phyloP scores from a whole-genome alignment of 1,139 yeast species.

The Magnusiomyces paraingens region DNA sequence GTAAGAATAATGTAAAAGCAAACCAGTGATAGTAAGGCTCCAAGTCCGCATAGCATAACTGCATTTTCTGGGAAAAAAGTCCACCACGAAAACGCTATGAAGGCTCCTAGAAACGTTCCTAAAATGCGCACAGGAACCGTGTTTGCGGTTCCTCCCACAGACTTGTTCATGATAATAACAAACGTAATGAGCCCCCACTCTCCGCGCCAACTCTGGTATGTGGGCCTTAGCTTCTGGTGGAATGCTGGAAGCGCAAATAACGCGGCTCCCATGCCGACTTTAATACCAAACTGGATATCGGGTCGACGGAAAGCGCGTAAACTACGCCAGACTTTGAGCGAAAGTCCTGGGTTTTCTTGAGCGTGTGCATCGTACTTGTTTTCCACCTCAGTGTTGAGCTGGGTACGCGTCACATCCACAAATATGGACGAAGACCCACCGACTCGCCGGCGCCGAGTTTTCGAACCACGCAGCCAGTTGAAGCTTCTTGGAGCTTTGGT shows the following conservation, averaged over 20 bases:
- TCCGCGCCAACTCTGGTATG: slow-evolving; percentile 62
- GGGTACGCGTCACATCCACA: slow-evolving; percentile 2
- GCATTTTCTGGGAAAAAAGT: slow-evolving; percentile 50
- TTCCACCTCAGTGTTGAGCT: background rate
- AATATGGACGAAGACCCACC: background rate
- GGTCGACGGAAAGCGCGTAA: slow-evolving; percentile 44
- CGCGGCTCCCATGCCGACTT: slow-evolving; percentile 76
- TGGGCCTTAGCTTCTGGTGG: slow-evolving; percentile 46
- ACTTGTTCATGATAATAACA: slow-evolving; percentile 78
- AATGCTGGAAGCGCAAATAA: slow-evolving; percentile 64
- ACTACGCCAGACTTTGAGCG: slow-evolving; percentile 39
- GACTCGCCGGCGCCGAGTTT: too few species aligned
- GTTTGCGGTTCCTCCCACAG: slow-evolving; percentile 81
- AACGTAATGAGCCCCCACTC: slow-evolving; percentile 83
- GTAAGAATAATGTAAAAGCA: slow-evolving; percentile 64
- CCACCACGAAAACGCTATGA: slow-evolving; percentile 57
- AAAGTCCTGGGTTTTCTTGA: slow-evolving; percentile 8
- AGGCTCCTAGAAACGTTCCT: slow-evolving; percentile 72
- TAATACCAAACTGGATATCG: slow-evolving; percentile 70
- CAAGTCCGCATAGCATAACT: slow-evolving; percentile 48
- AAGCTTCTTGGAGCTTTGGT: slow-evolving; percentile 35
- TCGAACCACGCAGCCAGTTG: slow-evolving; percentile 37
- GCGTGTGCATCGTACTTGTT: background rate
- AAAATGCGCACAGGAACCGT: slow-evolving; percentile 69
- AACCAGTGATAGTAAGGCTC: slow-evolving; percentile 53